phyloP scores from a whole-genome alignment of 2,329 filamentous ascomycete genomes.

The Trichoderma arundinaceum region DNA sequence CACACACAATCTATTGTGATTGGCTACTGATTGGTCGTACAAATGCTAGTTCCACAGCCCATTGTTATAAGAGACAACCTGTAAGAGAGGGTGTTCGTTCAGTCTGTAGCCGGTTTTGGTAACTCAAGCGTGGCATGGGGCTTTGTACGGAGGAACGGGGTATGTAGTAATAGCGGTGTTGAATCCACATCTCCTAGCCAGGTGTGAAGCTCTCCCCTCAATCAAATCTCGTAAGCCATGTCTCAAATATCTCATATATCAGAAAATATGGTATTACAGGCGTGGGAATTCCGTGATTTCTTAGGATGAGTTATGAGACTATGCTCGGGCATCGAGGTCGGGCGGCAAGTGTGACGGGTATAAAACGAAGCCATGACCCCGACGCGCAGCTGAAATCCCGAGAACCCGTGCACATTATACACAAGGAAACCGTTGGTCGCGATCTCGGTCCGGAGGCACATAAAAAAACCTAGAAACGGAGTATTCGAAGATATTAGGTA shows the following conservation, averaged over 20 bases:
- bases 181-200: too few relatives aligned
- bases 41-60: background rate
- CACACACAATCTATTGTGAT: background rate
- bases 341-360: background rate
- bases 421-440: background rate
- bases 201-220: background rate
- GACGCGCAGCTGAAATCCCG: too few relatives aligned
- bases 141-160: too few relatives aligned
- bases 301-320: background rate
- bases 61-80: background rate
- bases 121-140: background rate
- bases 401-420: background rate
- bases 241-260: slow-evolving; percentile 1
- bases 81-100: background rate
- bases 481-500: too few relatives aligned
- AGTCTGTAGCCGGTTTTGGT: background rate
- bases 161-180: too few relatives aligned
- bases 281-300: background rate
- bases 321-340: background rate
- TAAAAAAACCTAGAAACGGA: too few relatives aligned
- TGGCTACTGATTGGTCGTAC: background rate
- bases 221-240: background rate
- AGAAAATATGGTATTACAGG: background rate
- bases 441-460: too few relatives aligned
- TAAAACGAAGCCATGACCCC: too few relatives aligned